These are phyloP conservation scores for Jatropha multifida DNA, from an alignment of 441 rosid species.

Conservation along the genomic window DNA sequence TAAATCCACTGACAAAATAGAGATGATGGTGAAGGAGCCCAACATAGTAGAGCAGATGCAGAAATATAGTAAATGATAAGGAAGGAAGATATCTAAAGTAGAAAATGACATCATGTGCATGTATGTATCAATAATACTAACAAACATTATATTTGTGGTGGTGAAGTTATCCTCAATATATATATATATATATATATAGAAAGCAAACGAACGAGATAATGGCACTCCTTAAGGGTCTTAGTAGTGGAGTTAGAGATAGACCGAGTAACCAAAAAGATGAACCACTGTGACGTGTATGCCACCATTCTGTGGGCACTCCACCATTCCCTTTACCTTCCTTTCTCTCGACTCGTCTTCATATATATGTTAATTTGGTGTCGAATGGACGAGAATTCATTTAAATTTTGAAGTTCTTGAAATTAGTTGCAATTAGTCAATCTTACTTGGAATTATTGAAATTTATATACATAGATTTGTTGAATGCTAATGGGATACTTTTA, in stretches of 20 bases:
- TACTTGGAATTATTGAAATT: no score
- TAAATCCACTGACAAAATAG: conserved; percentile 16
- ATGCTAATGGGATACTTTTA: no score
- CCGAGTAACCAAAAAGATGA: conserved; percentile 23
- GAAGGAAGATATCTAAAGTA: conserved; percentile 42
- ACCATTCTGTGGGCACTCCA: conserved; percentile 58
- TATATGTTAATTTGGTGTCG: no score
- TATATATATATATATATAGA: no score
- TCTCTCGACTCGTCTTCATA: not conserved
- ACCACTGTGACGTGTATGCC: conserved; percentile 54
- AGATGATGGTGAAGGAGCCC: conserved; percentile 10
- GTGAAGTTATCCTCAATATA: not conserved
- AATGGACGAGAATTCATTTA: no score
- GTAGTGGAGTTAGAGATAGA: conserved; percentile 38
- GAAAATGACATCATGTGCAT: conserved; percentile 42
- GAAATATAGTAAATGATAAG: conserved; percentile 26
- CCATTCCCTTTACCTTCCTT: conserved; percentile 18
- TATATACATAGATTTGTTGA: no score
- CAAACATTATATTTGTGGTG: conserved; percentile 30
- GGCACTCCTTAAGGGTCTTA: conserved; percentile 23
- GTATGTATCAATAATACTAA: conserved; percentile 21
- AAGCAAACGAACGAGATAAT: conserved; percentile 16
- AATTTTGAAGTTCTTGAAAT: no score
- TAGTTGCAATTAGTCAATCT: no score
- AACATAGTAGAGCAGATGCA: conserved; percentile 21